Evolutionary conservation across 2,329 filamentous ascomycete genomes (phyloP), one percentile per base, ranked within the genome.

Genomic region (Colletotrichum ledebouriae): DNA sequence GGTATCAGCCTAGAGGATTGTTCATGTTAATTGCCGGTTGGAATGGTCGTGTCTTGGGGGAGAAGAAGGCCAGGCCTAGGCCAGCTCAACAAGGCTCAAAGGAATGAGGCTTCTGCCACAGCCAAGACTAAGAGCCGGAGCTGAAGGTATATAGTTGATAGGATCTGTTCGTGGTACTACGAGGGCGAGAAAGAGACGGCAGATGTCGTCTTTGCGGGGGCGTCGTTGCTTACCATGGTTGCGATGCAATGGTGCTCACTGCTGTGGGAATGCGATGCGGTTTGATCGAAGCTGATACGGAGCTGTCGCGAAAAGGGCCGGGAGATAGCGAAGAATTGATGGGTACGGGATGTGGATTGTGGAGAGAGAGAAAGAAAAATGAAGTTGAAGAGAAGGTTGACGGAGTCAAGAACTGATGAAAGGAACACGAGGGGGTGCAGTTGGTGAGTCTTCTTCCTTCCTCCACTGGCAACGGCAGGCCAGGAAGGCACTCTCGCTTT

Each of bases 1-100:
- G 73, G 91, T 90, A 64, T 94, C 92, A 76, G 87, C 82, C 89
- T 92, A 73, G 11, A 12, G 50, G 15, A 34, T 9, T 55, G 15
- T 39, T 56, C 2, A 17, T 53, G 56, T 69, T 44, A 69, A 47
- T 25, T 33, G n/a, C n/a, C 34, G 25, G 41, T 42, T 39, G 50
- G 61, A 66, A 69, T 52, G 61, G 37, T 5, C 7, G 17, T 69
- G 66, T 66, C 62, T 69, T 50, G 59, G 59, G 47, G 61, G 22
- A 52, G 5, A 10, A 41, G 20, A 29, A 29, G 17, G 20, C 34
- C n/a, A 52, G 25, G 15, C 22, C 25, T 34, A n/a, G 37, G 42
- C 37, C 17, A 6, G 58, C 52, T 55, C 44, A 52, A 60, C 49
- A 13, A 39, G 25, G 17, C 12, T 25, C 15, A n/a, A 52, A 29